Evolutionary conservation across 495 filamentous ascomycete genomes (phyloP).

Genomic region (Hyaloscypha bicolor): DNA sequence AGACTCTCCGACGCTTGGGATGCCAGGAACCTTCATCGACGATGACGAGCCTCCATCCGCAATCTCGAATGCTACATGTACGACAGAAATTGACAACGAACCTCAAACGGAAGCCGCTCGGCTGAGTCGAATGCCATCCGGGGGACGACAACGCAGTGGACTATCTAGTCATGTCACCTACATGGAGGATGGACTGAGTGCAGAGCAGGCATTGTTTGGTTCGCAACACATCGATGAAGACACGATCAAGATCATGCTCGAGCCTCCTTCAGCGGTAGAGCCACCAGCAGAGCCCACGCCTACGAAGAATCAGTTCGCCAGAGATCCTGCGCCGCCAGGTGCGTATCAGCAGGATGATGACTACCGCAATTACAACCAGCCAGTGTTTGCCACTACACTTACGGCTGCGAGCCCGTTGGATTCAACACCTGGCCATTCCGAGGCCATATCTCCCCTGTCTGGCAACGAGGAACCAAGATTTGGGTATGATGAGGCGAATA

Average conservation of each 20-base stretch:
- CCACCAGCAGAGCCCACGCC: conserved; percentile 19
- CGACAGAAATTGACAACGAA: conserved; percentile 72
- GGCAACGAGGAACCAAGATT: not conserved
- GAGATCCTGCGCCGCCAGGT: conserved; percentile 21
- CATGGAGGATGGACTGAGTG: conserved; percentile 23
- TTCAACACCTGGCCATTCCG: conserved; percentile 1
- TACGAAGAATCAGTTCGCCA: conserved; percentile 20
- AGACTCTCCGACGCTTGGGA: conserved; percentile 74
- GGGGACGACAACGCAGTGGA: conserved; percentile 24
- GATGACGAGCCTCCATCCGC: conserved; percentile 50
- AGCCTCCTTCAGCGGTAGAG: conserved; percentile 45
- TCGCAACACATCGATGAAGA: conserved; percentile 10
- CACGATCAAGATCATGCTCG: conserved; percentile 64
- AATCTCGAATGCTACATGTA: conserved; percentile 57
- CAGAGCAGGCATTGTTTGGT: conserved; percentile 28
- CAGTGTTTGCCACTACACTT: conserved; percentile 19
- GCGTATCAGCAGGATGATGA: conserved; percentile 16
- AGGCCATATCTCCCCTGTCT: conserved; percentile 13
- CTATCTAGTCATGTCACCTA: conserved; percentile 22
- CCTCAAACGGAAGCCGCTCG: conserved; percentile 61
- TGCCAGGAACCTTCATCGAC: conserved; percentile 58
- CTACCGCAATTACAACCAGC: not conserved
- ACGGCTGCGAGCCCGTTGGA: conserved; percentile 19
- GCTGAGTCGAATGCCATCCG: conserved; percentile 23
- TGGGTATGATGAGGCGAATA: not conserved